phyloP scores from a whole-genome alignment of 2,329 filamentous ascomycete species.

The Penicillium sp. region DNA sequence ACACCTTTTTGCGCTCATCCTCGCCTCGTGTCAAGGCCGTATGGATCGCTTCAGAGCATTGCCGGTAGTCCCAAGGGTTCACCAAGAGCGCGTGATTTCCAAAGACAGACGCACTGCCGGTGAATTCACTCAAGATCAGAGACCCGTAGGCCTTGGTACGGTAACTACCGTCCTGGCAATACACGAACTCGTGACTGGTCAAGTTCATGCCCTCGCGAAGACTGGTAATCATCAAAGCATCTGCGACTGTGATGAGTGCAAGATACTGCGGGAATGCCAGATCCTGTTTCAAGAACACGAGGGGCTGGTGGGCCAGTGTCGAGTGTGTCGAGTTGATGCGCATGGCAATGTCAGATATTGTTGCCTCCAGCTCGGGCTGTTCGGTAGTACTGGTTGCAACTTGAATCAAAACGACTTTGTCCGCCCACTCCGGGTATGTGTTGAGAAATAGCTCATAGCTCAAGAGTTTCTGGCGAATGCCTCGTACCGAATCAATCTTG shows the following conservation, averaged over 20 bases:
- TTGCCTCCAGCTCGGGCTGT: conserved; percentile 77
- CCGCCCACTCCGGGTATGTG: conserved; percentile 83
- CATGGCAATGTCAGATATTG: conserved; percentile 88
- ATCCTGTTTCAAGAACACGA: conserved; percentile 92
- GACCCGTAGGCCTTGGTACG: conserved; percentile 75
- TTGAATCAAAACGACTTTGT: conserved; percentile 84
- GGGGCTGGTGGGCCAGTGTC: conserved; percentile 82
- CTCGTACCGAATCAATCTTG: conserved; percentile 87
- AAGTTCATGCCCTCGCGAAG: conserved; percentile 97
- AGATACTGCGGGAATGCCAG: conserved; percentile 89
- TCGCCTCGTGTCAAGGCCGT: conserved; percentile 72
- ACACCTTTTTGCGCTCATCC: conserved; percentile 67
- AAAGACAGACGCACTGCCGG: conserved; percentile 82
- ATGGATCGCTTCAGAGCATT: conserved; percentile 80
- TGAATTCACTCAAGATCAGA: conserved; percentile 90
- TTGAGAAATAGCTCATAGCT: conserved; percentile 92
- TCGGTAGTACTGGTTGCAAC: conserved; percentile 88
- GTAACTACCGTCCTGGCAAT: conserved; percentile 79
- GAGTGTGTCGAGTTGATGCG: conserved; percentile 89
- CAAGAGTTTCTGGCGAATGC: conserved; percentile 86
- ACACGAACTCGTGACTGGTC: conserved; percentile 88
- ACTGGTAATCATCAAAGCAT: conserved; percentile 89
- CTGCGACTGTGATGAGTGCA: conserved; percentile 81
- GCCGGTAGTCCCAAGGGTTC: conserved; percentile 91
- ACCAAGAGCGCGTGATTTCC: conserved; percentile 73